Base-by-base conservation (phyloP, 176 grass and related monocot species). In the Aegilops umbellulata region DNA sequence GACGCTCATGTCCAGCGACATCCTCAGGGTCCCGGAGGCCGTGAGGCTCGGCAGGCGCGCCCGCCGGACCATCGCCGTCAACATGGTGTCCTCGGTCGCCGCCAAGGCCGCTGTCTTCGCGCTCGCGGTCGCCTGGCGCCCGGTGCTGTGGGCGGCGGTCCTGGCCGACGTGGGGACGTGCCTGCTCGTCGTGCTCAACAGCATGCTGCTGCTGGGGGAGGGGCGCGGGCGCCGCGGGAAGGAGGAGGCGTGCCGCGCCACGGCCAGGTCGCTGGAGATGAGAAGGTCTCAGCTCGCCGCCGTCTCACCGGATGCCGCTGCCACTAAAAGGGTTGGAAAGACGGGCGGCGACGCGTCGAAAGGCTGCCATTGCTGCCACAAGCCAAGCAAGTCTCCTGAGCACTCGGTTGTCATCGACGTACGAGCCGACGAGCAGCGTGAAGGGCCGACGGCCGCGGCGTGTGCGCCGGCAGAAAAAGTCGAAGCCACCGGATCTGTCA, bases 1-100 rank as follows among this genome's bases (percentile, higher is more conserved):
- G 30, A 97, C 97, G 26, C 86, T 99, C 60, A 96, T 99, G 97
- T 99, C 97, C 8, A 97, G 93, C 16, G 97, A 99, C 86, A 94
- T 99, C 49, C 82, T 89, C 23, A 88, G 88, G 88, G 94, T 99
- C 42, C 92, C 97, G 25, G 87, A 87, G 79, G 92, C 89, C 58
- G 27, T 99, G 39, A 86, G 66, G 62, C 69, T 99, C 12, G 97
- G 92, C 64, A 97, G 94, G 90, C 92, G 95, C 22, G 20, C 84
- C 2, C 92, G 87, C 30, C 70, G 55, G 3, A 90, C 80, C 20
- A 83, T 94, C 68, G 49, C 76, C 42, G 34, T 14, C 13, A 94
- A 97, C 65, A 85, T 97, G n/a, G 31, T 42, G 7, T 20, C 38
- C 15, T 93, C 92, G 8, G 20, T 92, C 7, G 5, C 34, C 16